Base-by-base conservation (phyloP, 306 rosid genomes). In the Glycine latifolia region DNA sequence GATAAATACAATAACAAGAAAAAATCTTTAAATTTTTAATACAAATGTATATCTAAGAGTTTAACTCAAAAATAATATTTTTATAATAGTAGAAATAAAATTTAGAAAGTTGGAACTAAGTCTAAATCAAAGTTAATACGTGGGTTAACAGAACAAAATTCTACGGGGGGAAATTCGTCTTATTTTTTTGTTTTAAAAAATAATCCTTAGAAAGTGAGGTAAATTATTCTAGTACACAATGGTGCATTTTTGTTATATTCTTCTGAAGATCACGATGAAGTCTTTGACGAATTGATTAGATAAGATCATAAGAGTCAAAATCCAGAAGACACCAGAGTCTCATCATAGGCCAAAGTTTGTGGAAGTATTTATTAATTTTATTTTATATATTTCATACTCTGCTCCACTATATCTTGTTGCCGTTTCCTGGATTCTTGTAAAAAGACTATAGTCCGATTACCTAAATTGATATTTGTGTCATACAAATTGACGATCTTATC, bases 321-420 rank as follows among this genome's bases (percentile, higher is more conserved):
- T 43, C 41, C 6, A 16, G 83, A 79, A 79, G 71, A 1, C 26
- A 70, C 77, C 43, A 31, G 83, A 79, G 43, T 78, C 47, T 52
- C 44, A 65, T 52, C 14, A 43, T 43, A 44, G n/a, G 14, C 54
- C 73, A 63, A 2, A 52, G n/a, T 1, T 8, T 8, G 31, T 54
- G 10, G 67, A 54, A 67, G 54, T 50, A 10, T 60, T 39, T 10
- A 14, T 58, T 46, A 26, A 26, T 26, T 26, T 26, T 26, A 0
- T 26, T 44, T 4, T 14, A 13, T 76, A 20, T 37, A 48, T 39
- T 63, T 31, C 4, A 48, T n/a, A 60, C 46, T 26, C 47, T 59
- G 46, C n/a, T 59, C 67, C 46, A 59, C 6, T 59, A 12, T 2
- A 47, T 44, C 14, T 44, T 43, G 4, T 58, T 15, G 72, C 53